A percentile compares a stretch with the other conserved stretches of the same genome.
Evolutionary conservation across 345 rosid species (phyloP).

Genomic region (Firmiana major): DNA sequence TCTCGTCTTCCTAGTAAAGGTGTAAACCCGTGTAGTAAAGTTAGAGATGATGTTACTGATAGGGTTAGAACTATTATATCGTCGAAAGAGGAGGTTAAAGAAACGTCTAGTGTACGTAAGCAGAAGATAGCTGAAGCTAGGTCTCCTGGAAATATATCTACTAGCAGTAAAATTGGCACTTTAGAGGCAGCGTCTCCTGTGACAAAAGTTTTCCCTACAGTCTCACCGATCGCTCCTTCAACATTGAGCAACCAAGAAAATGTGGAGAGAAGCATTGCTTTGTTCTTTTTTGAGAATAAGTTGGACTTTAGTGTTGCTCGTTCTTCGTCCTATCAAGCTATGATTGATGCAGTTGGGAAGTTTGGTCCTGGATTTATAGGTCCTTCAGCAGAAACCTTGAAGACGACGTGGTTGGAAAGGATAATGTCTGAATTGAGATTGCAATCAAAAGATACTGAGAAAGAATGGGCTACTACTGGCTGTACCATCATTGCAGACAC

Average conservation of each 20-base stretch:
- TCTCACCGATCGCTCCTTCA: slow-evolving; percentile 26
- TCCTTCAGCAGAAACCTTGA: slow-evolving; percentile 57
- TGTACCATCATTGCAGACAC: slow-evolving; percentile 75
- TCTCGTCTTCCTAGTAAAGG: slow-evolving; percentile 91
- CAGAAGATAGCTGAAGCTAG: slow-evolving; percentile 43
- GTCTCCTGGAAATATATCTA: slow-evolving; percentile 36
- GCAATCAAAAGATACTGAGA: slow-evolving; percentile 58
- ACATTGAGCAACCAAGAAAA: slow-evolving; percentile 46
- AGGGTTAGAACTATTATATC: slow-evolving; percentile 64
- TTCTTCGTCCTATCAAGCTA: slow-evolving; percentile 61
- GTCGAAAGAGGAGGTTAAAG: slow-evolving; percentile 59
- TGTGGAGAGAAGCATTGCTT: slow-evolving; percentile 68
- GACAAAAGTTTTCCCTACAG: slow-evolving; percentile 46
- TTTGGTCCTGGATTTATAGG: slow-evolving; percentile 50
- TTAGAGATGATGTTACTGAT: slow-evolving; percentile 73
- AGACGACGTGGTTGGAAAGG: slow-evolving; percentile 56
- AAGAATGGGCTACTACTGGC: slow-evolving; percentile 82
- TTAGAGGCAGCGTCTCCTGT: slow-evolving; percentile 37
- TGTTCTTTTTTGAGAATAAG: slow-evolving; percentile 83
- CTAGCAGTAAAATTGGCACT: slow-evolving; percentile 27
- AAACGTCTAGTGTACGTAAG: slow-evolving; percentile 38
- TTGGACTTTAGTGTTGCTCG: slow-evolving; percentile 64
- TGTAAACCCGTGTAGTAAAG: slow-evolving; percentile 85
- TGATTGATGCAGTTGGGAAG: slow-evolving; percentile 71
- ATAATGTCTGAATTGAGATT: slow-evolving; percentile 55